Evolutionary conservation across 805 yeast species (phyloP).

Genomic region (Isabelozyma heimii): DNA sequence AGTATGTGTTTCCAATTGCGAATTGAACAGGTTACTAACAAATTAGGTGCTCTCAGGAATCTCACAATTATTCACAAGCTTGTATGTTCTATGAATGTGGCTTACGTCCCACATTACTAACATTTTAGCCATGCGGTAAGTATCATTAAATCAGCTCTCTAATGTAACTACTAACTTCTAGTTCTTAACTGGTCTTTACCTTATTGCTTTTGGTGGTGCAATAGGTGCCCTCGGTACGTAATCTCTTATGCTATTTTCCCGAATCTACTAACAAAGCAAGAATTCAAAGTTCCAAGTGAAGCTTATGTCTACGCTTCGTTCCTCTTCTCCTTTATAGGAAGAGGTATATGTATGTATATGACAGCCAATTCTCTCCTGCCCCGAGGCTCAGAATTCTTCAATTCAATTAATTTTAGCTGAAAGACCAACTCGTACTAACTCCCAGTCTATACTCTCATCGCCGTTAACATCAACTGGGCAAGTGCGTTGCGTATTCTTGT

Average conservation of each 20-base stretch:
- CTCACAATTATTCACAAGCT: conserved; percentile 49
- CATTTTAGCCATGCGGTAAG: conserved; percentile 33
- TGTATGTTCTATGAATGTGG: conserved; percentile 29
- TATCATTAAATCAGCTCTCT: not conserved
- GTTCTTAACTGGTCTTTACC: conserved; percentile 59
- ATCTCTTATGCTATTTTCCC: not conserved
- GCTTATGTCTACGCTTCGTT: conserved; percentile 67
- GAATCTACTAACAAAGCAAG: conserved; percentile 22
- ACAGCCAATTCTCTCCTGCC: not conserved
- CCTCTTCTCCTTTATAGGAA: conserved; percentile 68
- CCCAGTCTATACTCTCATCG: conserved; percentile 36
- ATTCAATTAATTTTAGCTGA: too few relatives aligned
- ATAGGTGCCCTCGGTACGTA: conserved; percentile 50
- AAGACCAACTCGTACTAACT: too few relatives aligned
- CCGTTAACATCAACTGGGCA: conserved; percentile 43
- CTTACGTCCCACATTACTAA: not conserved
- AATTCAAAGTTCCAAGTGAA: conserved; percentile 55
- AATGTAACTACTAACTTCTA: conserved; percentile 25
- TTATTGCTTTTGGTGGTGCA: conserved; percentile 52
- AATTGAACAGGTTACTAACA: conserved; percentile 6
- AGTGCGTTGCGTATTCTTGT: conserved; percentile 55
- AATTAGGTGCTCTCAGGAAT: conserved; percentile 45
- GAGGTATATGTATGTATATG: conserved; percentile 58
- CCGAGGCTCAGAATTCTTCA: conserved; percentile 5
- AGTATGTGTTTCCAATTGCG: conserved; percentile 33